Evolutionary conservation across 805 yeast species (phyloP), one percentile per base, ranked within the genome.

Genomic region (Candida pini): DNA sequence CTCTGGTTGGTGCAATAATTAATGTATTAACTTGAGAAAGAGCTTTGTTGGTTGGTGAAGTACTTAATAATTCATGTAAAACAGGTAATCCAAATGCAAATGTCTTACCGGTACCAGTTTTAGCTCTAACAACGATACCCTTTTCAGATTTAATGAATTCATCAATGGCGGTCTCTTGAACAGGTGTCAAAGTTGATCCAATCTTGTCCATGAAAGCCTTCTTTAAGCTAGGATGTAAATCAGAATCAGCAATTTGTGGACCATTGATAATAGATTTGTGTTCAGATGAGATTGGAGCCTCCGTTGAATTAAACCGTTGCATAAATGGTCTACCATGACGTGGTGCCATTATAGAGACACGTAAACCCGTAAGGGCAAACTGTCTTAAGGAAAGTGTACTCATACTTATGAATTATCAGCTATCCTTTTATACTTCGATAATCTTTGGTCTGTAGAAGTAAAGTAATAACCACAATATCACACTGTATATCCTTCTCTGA

Each of bases 61-160:
- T n/a, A n/a, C n/a, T n/a, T 45, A 63, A 44, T 39, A 70, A 60
- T 30, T 74, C 71, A 52, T 86, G 82, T 30, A 86, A 62, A 9
- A 84, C 63, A 3, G 96, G 96, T 28, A 89, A 66, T 40, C 89
- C 81, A 57, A 86, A 88, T 0, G 96, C 94, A 43, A 84, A 76
- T 0, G 97, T 88, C 58, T 88, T 88, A 51, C 97, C 97, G 2
- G 97, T 88, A 56, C 97, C 97, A 4, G 97, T 88, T 57, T 86
- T 86, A 18, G 97, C 96, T 50, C 95, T 71, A 25, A 87, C 88
- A 16, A 88, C 86, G 28, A 86, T 66, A 44, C 90, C 89, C 21
- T 64, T 61, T 13, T 66, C 56, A n/a, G 69, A 63, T 26, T 66
- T 63, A 12, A 63, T 50, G 26, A 82, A 60, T 16, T 84, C 81